Base-by-base conservation (phyloP, 75 land plant genomes). In the Sequoia sempervirens region DNA sequence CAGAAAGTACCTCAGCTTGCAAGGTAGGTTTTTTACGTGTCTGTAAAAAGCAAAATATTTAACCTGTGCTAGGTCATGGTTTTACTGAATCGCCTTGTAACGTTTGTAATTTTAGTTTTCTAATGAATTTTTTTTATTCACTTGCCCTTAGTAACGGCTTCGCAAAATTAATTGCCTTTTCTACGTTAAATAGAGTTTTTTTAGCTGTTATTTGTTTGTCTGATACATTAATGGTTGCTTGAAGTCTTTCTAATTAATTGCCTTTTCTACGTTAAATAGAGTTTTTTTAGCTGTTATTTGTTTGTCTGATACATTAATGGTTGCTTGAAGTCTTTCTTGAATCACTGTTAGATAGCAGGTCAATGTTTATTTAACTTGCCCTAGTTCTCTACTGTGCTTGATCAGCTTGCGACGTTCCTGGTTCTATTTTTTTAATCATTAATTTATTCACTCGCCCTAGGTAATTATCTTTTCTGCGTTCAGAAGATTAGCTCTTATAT, bases 1-100 rank as follows among this genome's bases (percentile, higher is more conserved):
- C 90, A 83, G 70, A 90, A 81, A 66, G 68, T 81, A 8, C 89
- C 90, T 23, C 84, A 87, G 32, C 90, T 90, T 73, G 90, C 91
- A 36, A 88, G 91, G 91, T 90, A 72, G 34, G 46, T 85, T 8
- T 83, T n/a, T 38, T 17, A 11, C 13, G 15, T 47, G 1, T n/a
- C 2, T 11, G 11, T n/a, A 1, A 70, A 70, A 28, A 28, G n/a
- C 12, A 8, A 70, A 3, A n/a, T 70, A 0, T 32, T 70, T n/a
- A 11, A n/a, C 12, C 74, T 70, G 34, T 70, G 28, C 28, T 70
- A 28, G 74, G 34, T n/a, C n/a, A 28, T 70, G 1, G 74, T 9
- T n/a, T 30, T 70, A 2, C 34, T 28, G 34, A 28, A 28, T 28
- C 28, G n/a, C 34, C 6, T 70, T 32, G 28, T 0, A 70, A n/a